Evolutionary conservation across 805 yeast species (phyloP).

Genomic region (Wickerhamomyces sydowiorum): DNA sequence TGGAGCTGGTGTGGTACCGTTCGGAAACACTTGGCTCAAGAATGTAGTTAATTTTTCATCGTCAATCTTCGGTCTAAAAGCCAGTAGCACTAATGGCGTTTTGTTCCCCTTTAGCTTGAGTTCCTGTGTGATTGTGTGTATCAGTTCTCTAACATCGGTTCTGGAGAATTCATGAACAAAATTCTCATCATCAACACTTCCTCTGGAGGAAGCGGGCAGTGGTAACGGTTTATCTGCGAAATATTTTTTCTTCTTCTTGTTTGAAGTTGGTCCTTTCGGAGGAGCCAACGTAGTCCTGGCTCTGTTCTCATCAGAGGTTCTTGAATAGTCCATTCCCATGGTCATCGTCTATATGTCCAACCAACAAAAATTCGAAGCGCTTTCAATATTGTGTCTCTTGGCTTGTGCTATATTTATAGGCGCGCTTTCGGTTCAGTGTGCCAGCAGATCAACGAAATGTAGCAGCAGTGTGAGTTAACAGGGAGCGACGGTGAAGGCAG

Average conservation of each 20-base stretch:
- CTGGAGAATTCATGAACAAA: conserved; percentile 47
- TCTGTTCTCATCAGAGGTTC: not conserved
- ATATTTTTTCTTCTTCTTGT: conserved; percentile 1
- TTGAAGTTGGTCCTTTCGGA: conserved; percentile 5
- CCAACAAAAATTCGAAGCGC: no score
- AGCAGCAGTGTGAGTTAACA: no score
- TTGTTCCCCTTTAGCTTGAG: conserved; percentile 65
- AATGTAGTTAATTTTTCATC: conserved; percentile 55
- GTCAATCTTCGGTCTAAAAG: conserved; percentile 67
- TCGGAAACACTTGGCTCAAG: conserved; percentile 52
- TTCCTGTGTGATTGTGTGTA: conserved; percentile 68
- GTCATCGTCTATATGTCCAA: no score
- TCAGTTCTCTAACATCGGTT: conserved; percentile 57
- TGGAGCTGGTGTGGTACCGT: conserved; percentile 42
- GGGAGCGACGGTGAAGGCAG: no score
- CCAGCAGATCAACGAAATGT: no score
- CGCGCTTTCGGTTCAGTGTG: no score
- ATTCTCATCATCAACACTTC: conserved; percentile 7
- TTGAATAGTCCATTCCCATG: not conserved
- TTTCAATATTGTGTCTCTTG: no score
- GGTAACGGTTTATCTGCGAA: conserved; percentile 5
- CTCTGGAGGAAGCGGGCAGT: conserved; percentile 1
- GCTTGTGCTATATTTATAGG: no score
- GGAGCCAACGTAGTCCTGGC: not conserved
- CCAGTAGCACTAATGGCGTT: conserved; percentile 69